Evolutionary conservation across 495 filamentous ascomycete species (phyloP).

Genomic region (Talaromyces stipitatus): DNA sequence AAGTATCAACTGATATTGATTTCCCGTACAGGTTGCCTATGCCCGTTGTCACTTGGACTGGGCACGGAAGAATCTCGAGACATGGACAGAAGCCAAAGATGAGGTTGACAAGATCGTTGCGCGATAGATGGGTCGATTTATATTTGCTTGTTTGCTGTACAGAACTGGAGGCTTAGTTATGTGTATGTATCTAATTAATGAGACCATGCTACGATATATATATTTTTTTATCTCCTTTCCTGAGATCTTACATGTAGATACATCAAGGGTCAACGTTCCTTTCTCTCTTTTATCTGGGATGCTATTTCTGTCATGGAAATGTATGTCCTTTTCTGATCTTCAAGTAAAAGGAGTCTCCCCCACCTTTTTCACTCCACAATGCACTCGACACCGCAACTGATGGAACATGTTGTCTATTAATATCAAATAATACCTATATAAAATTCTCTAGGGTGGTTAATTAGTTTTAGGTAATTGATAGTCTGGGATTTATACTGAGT

Average conservation of each 20-base stretch:
- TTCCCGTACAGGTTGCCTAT: slow-evolving; percentile 65
- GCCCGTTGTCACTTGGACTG: slow-evolving; percentile 93
- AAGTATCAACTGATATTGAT: not conserved
- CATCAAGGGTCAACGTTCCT: not conserved
- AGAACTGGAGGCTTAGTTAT: not conserved
- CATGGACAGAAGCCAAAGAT: slow-evolving; percentile 91
- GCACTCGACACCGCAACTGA: not conserved
- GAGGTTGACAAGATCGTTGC: slow-evolving; percentile 83
- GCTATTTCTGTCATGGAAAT: not conserved
- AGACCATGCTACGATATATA: slow-evolving; percentile 1
- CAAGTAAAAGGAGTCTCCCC: not conserved
- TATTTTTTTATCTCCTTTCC: not conserved
- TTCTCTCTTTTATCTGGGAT: not conserved
- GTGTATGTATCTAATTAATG: slow-evolving; percentile 4
- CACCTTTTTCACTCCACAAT: not conserved
- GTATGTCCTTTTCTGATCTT: not conserved
- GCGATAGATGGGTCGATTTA: slow-evolving; percentile 24
- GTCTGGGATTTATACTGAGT: too few relatives aligned
- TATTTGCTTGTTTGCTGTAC: not conserved
- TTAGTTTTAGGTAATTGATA: too few relatives aligned
- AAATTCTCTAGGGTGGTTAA: too few relatives aligned
- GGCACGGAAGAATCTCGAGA: slow-evolving; percentile 95
- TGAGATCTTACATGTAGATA: not conserved
- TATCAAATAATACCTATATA: not conserved
- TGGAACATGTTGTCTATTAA: not conserved